Base-by-base conservation (phyloP, 805 yeast species). In the Barnettozyma populi region DNA sequence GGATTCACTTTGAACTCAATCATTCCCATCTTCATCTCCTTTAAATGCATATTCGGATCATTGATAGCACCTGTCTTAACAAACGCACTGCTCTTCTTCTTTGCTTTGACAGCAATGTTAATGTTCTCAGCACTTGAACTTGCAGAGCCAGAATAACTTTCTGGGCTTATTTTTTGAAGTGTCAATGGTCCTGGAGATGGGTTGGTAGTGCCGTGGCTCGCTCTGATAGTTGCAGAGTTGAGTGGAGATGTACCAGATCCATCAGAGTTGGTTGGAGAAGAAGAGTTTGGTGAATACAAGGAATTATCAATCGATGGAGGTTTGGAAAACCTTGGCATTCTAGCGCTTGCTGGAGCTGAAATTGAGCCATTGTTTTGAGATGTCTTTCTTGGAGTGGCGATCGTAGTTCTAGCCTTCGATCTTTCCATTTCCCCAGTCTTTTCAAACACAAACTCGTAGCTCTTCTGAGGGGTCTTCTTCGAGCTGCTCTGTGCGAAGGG, bases 251-350 rank as follows among this genome's bases (percentile, higher is more conserved):
- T 52, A 3, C 52, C 50, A 13, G 62, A 56, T 8, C 45, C 43
- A 29, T 59, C 63, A 4, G 64, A 59, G 34, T 51, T 54, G 3
- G 60, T 50, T 25, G 64, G 64, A 18, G 63, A 59, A 16, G 57
- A 21, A 7, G 49, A 48, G 18, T 47, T 51, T 35, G 60, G 56
- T 2, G 62, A 55, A 45, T 56, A 55, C 20, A 49, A 47, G 5
- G 52, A 43, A 3, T 51, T 19, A 29, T 59, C 60, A 37, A 59
- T 59, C 1, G 52, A 32, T 32, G 61, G 60, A 27, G 64, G 64
- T 41, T 55, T 59, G 3, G 53, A 43, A 20, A 58, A 51, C 11
- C 51, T 35, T 2, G 50, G 51, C 25, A 59, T 56, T 20, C 50
- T 45, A 11, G 50, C 41, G 4, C 43, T 35, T 7, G 41, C 14